Evolutionary conservation across 257 asterid genomes (phyloP).

Genomic region (Eustoma russellianum): DNA sequence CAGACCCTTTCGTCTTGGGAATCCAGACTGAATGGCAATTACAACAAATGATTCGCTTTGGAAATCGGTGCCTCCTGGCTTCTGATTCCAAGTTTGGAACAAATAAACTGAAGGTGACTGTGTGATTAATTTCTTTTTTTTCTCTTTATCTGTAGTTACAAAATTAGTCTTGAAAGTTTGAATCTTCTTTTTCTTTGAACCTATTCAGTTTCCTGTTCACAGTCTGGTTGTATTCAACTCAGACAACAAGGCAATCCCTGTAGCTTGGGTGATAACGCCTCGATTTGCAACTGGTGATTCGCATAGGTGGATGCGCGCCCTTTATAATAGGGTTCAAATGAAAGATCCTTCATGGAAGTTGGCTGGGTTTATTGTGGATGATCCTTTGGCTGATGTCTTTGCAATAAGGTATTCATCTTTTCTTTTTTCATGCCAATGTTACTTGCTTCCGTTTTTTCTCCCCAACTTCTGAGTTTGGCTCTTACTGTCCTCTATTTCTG

Average conservation of each 20-base stretch:
- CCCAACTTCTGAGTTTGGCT: too few species aligned
- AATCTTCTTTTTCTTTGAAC: slow-evolving; percentile 31
- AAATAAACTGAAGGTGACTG: slow-evolving; percentile 77
- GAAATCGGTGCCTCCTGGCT: slow-evolving; percentile 68
- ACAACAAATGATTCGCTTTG: slow-evolving; percentile 92
- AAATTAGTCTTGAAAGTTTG: slow-evolving; percentile 4
- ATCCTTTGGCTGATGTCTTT: slow-evolving; percentile 59
- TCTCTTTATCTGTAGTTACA: background rate
- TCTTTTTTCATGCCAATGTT: background rate
- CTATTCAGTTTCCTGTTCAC: slow-evolving; percentile 71
- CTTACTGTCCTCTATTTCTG: too few species aligned
- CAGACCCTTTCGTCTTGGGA: slow-evolving; percentile 73
- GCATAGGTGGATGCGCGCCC: slow-evolving; percentile 88
- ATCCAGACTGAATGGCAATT: slow-evolving; percentile 99
- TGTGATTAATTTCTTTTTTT: slow-evolving; percentile 5
- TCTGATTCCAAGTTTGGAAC: slow-evolving; percentile 73
- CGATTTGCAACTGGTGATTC: slow-evolving; percentile 51
- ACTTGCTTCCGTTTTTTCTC: too few species aligned
- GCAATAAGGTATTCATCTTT: slow-evolving; percentile 51
- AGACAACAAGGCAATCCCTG: slow-evolving; percentile 96
- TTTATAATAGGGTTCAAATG: slow-evolving; percentile 65
- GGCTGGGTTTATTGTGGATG: slow-evolving; percentile 90
- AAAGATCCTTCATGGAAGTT: slow-evolving; percentile 94
- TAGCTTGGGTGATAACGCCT: slow-evolving; percentile 88
- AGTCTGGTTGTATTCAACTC: slow-evolving; percentile 97